Conservation (phyloP, 257 asterid genomes). For the Striga asiatica region DNA sequence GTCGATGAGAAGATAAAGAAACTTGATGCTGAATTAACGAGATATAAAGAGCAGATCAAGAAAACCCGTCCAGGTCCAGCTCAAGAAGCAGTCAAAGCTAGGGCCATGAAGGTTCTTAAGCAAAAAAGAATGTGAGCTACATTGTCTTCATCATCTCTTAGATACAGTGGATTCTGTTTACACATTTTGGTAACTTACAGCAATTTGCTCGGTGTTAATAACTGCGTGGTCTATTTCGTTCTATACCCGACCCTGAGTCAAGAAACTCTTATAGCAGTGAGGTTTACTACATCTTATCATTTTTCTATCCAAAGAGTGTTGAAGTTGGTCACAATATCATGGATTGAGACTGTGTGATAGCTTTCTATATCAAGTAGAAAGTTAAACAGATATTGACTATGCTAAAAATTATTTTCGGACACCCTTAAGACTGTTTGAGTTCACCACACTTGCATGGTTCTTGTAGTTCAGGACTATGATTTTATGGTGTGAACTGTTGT, state of each 20-base stretch:
- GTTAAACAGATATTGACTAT: no score
- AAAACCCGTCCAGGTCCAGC: slow-evolving; percentile 98
- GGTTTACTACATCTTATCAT: neutral
- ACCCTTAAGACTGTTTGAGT: no score
- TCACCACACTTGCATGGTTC: no score
- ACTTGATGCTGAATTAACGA: slow-evolving; percentile 74
- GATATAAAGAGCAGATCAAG: slow-evolving; percentile 80
- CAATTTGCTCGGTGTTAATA: neutral
- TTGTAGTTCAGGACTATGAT: no score
- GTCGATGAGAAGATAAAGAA: slow-evolving; percentile 82
- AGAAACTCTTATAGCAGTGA: neutral
- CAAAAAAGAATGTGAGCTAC: slow-evolving; percentile 75
- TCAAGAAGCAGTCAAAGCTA: slow-evolving; percentile 90
- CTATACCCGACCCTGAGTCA: neutral
- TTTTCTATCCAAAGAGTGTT: no score
- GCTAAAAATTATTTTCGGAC: no score
- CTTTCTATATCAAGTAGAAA: neutral
- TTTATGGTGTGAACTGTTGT: no score
- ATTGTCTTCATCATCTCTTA: neutral
- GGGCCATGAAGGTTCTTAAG: slow-evolving; percentile 97
- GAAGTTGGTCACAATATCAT: no score
- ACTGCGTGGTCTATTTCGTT: neutral
- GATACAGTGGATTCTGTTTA: neutral
- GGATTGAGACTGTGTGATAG: no score
- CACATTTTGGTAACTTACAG: neutral